Base-by-base conservation (phyloP, 306 rosid genomes). In the Elaeagnus macrophylla region DNA sequence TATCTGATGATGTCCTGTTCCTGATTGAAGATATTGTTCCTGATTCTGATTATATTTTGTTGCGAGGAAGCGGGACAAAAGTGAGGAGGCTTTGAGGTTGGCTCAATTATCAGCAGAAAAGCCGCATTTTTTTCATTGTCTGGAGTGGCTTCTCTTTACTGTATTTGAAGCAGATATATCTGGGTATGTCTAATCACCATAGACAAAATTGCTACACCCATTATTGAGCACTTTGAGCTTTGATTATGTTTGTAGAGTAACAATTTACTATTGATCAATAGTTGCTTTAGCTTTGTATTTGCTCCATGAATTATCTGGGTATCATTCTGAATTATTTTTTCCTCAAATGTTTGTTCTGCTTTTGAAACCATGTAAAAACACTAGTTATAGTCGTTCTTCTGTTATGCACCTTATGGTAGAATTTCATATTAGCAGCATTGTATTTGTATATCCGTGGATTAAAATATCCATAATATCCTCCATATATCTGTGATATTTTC, bases 111-210 rank as follows among this genome's bases (percentile, higher is more conserved):
- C 97, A 64, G 96, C 96, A 54, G 97, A 84, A 77, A 91, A 91
- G 79, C 97, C 97, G 60, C 97, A 91, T 77, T 91, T 91, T 80
- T 91, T 94, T 38, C 96, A 91, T 61, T 86, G 97, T 77, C 68
- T 91, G 71, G 97, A 91, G 76, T 91, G 97, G 97, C 96, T 91
- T 65, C 95, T 91, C 54, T 86, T 91, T 72, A 91, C 97, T 5
- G 97, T 91, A 54, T 86, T 91, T 65, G 97, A 91, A 57, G 86
- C 97, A 9, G 96, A 91, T 62, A 83, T 84, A 79, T 81, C 96
- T 67, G 84, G 97, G 96, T 83, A 80, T 12, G 64, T 62, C 49
- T 25, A 51, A 44, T 53, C 32, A 63, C 10, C 59, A 19, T 20
- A 57, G 67, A 53, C 42, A 61, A 25, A 37, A 39, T 12, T 15